A percentile compares a stretch with the other conserved stretches of the same genome.
Evolutionary conservation across 805 yeast genomes (phyloP).

Genomic region (Wickerhamomyces rabaulensis): DNA sequence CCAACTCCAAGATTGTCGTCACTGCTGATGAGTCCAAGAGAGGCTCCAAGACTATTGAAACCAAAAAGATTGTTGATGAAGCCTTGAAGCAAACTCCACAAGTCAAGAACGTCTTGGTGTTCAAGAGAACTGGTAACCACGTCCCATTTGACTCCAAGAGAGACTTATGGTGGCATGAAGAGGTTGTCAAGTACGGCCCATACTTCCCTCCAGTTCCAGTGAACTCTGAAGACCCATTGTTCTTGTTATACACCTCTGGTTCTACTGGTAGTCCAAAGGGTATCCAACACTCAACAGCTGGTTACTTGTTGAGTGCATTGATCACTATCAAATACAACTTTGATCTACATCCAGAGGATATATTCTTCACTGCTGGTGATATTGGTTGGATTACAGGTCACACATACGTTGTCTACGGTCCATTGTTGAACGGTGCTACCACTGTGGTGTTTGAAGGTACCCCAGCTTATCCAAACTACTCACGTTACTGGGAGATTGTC

Average conservation of each 20-base stretch:
- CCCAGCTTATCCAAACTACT: constrained; percentile 77
- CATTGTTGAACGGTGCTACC: constrained; percentile 69
- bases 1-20: constrained; percentile 64
- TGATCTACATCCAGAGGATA: constrained; percentile 70
- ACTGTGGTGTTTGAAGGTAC: constrained; percentile 83
- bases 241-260: constrained; percentile 79
- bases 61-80: constrained; percentile 79
- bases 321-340: constrained; percentile 71
- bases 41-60: constrained; percentile 78
- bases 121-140: constrained; percentile 63
- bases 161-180: constrained; percentile 77
- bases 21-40: constrained; percentile 81
- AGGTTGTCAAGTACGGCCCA: constrained; percentile 56
- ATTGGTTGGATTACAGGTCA: constrained; percentile 93
- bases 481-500: constrained; percentile 77
- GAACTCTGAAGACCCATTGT: constrained; percentile 75
- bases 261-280: constrained; percentile 90
- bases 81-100: constrained; percentile 63
- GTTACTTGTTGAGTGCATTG: constrained; percentile 69
- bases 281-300: constrained; percentile 77
- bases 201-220: constrained; percentile 74
- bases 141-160: constrained; percentile 46
- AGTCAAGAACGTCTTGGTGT: constrained; percentile 67
- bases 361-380: constrained; percentile 83
- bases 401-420: constrained; percentile 79